Conservation (phyloP, 1,284 basidiomycete species). For the Leccinum colubrinum region DNA sequence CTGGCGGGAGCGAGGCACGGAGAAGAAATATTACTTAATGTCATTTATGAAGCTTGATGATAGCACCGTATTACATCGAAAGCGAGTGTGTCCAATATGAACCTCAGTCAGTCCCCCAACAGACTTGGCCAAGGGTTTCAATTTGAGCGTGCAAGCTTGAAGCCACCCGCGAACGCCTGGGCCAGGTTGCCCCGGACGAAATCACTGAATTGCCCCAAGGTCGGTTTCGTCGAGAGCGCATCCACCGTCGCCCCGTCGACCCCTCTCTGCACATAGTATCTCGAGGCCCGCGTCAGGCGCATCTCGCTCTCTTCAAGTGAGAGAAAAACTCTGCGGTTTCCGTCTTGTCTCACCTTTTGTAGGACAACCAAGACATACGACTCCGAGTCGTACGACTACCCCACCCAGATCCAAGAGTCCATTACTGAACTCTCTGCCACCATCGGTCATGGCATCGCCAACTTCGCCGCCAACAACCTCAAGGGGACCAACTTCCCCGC, state of each 20-base stretch:
- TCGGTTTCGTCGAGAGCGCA: slow-evolving; percentile 23
- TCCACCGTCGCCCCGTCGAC: no score
- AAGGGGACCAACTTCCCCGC: slow-evolving; percentile 87
- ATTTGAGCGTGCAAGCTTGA: slow-evolving; percentile 77
- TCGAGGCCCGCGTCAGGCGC: no score
- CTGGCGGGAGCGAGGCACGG: no score
- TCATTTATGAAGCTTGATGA: no score
- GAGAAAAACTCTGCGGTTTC: no score
- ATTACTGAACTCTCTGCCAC: slow-evolving; percentile 68
- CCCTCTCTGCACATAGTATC: no score
- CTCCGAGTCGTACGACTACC: slow-evolving; percentile 75
- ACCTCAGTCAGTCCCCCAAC: slow-evolving; percentile 66
- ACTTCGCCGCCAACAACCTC: slow-evolving; percentile 87
- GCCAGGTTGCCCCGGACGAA: slow-evolving; percentile 86
- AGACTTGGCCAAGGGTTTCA: slow-evolving; percentile 81
- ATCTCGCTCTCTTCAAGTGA: no score
- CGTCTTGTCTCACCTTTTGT: no score
- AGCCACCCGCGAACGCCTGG: slow-evolving; percentile 79
- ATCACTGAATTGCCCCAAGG: slow-evolving; percentile 95
- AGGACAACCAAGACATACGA: no score
- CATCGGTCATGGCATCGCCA: slow-evolving; percentile 77
- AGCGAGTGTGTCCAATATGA: slow-evolving; percentile 34
- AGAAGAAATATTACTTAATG: no score
- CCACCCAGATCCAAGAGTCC: slow-evolving; percentile 74
- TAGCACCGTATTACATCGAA: no score